phyloP scores from a whole-genome alignment of 2,329 filamentous ascomycete species.

The Aspergillus unguis region DNA sequence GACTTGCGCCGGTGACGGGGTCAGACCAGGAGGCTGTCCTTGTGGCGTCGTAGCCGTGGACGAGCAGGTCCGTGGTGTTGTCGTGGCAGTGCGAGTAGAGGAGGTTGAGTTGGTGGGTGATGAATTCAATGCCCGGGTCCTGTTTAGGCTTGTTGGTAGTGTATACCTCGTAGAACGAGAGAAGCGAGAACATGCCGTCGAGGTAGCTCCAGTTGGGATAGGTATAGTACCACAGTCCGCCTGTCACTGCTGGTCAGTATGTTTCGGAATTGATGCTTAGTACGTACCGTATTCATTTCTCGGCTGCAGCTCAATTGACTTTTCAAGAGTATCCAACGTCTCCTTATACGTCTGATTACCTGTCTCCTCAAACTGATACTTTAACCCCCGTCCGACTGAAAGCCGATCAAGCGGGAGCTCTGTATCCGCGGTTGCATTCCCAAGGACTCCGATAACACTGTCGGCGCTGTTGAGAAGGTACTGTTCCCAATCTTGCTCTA shows the following conservation, averaged over 20 bases:
- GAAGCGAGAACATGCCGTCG: slow-evolving; percentile 51
- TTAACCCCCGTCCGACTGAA: slow-evolving; percentile 19
- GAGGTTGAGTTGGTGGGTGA: slow-evolving; percentile 46
- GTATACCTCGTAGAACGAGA: slow-evolving; percentile 14
- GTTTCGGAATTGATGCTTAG: not conserved
- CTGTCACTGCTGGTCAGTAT: not conserved
- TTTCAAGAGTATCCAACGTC: slow-evolving; percentile 17
- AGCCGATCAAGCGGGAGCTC: slow-evolving; percentile 21
- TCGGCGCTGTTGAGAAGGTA: slow-evolving; percentile 20
- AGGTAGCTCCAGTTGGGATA: slow-evolving; percentile 55
- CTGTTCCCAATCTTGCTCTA: slow-evolving; percentile 18
- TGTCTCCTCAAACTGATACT: slow-evolving; percentile 16
- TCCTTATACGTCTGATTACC: slow-evolving; percentile 11
- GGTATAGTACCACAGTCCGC: slow-evolving; percentile 23
- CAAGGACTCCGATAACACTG: slow-evolving; percentile 17
- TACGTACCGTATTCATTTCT: slow-evolving; percentile 16
- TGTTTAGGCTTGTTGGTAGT: slow-evolving; percentile 33
- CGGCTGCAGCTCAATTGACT: slow-evolving; percentile 21
- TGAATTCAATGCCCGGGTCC: slow-evolving; percentile 42
- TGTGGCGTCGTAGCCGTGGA: slow-evolving; percentile 55
- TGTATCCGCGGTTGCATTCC: slow-evolving; percentile 20
- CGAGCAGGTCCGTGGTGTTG: slow-evolving; percentile 43
- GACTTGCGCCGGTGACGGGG: slow-evolving; percentile 49
- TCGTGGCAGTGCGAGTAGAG: slow-evolving; percentile 45
- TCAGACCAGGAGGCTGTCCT: slow-evolving; percentile 53